A percentile compares a stretch with the other conserved stretches of the same genome.
Evolutionary conservation across 768 basidiomycete genomes (phyloP).

Genomic region (Polyporus arcularius): DNA sequence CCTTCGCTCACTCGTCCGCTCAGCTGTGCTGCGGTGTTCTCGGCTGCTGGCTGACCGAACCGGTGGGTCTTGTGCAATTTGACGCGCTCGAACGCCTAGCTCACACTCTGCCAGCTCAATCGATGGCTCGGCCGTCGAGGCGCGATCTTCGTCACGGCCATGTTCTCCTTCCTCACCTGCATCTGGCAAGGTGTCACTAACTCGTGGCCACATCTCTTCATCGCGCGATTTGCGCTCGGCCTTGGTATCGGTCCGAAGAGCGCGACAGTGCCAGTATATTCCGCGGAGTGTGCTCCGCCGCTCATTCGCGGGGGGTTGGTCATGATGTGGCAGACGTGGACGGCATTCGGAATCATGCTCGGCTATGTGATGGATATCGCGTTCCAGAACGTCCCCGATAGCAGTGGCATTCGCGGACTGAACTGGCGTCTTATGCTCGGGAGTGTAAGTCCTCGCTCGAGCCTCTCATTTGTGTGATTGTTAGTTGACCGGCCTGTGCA

Average conservation of each 20-base stretch:
- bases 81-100: not conserved
- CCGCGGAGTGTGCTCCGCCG: slow-evolving; percentile 49
- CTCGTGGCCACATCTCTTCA: slow-evolving; percentile 56
- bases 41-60: slow-evolving; percentile 67
- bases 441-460: slow-evolving; percentile 51
- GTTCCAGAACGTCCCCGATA: slow-evolving; percentile 54
- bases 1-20: not conserved
- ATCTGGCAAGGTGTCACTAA: slow-evolving; percentile 55
- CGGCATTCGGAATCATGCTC: slow-evolving; percentile 78
- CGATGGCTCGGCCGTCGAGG: slow-evolving; percentile 50
- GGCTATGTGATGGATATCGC: slow-evolving; percentile 67
- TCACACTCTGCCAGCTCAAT: not conserved
- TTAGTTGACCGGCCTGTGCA: too few relatives aligned
- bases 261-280: slow-evolving; percentile 60
- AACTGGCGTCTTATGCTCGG: slow-evolving; percentile 82
- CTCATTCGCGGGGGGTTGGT: slow-evolving; percentile 6
- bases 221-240: slow-evolving; percentile 52
- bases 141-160: slow-evolving; percentile 48
- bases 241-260: slow-evolving; percentile 57
- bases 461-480: too few relatives aligned
- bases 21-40: slow-evolving; percentile 52
- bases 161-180: slow-evolving; percentile 43
- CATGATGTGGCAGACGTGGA: slow-evolving; percentile 64
- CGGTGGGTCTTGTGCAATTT: slow-evolving; percentile 49
- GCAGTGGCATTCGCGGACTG: slow-evolving; percentile 52